Conservation (phyloP, 805 yeast genomes). For the Diddensiella caesifluorescens region DNA sequence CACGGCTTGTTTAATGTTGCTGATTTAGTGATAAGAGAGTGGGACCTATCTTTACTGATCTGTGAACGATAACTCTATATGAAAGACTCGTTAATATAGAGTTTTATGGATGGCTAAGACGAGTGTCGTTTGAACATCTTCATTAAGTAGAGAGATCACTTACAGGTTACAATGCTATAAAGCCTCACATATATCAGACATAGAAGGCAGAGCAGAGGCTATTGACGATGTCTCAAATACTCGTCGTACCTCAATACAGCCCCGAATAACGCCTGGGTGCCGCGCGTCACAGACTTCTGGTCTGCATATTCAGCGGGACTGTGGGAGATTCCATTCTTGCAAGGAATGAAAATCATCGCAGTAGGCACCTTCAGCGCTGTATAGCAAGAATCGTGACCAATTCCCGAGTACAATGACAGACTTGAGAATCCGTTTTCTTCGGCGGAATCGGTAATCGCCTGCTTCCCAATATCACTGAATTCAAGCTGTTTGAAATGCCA, state of each 20-base stretch:
- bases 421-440: constrained; percentile 15
- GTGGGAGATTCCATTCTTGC: constrained; percentile 61
- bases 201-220: not conserved
- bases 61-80: too few species aligned
- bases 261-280: constrained; percentile 52
- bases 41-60: too few species aligned
- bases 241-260: constrained; percentile 41
- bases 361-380: constrained; percentile 56
- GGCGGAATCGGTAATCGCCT: constrained; percentile 51
- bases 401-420: constrained; percentile 44
- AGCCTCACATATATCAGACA: not conserved
- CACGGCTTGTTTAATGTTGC: too few species aligned
- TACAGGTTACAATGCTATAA: too few species aligned
- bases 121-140: too few species aligned
- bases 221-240: constrained; percentile 7
- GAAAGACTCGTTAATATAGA: too few species aligned
- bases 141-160: too few species aligned
- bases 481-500: constrained; percentile 52
- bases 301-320: constrained; percentile 61
- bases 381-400: constrained; percentile 69
- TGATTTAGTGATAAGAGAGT: too few species aligned
- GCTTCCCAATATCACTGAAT: constrained; percentile 48
- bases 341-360: constrained; percentile 69
- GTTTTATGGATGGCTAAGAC: too few species aligned
- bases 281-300: constrained; percentile 59